A percentile compares a stretch with the other conserved stretches of the same genome.
Conservation (phyloP, 208 protist genomes). For the Trypanosoma melophagium region DNA sequence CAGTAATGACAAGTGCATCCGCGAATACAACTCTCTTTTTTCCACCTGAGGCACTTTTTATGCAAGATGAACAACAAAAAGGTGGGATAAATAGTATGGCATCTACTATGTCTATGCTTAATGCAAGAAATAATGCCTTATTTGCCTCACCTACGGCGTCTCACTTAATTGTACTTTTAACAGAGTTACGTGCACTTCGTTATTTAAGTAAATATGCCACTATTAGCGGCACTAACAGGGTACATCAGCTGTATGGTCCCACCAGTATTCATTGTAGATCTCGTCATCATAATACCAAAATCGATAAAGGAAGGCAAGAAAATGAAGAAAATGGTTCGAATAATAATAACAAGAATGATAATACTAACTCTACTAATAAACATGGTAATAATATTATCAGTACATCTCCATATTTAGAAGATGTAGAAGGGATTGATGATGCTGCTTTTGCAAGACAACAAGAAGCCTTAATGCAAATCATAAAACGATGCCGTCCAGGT, state of each 20-base stretch:
- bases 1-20: background rate
- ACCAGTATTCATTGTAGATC: constrained; percentile 25
- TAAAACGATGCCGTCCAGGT: constrained; percentile 32
- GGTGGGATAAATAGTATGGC: background rate
- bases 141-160: constrained; percentile 43
- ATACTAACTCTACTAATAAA: too few species aligned
- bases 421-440: background rate
- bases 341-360: background rate
- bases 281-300: constrained; percentile 12
- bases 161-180: constrained; percentile 71
- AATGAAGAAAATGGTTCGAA: background rate
- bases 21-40: constrained; percentile 14
- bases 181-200: constrained; percentile 64
- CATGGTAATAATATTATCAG: too few species aligned
- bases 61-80: background rate
- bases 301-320: constrained; percentile 3
- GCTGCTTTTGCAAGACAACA: background rate
- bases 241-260: constrained; percentile 24
- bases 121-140: constrained; percentile 22
- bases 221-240: constrained; percentile 9
- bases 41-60: constrained; percentile 14
- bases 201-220: constrained; percentile 46
- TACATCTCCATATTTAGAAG: too few species aligned
- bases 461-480: constrained; percentile 15
- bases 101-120: background rate